phyloP scores from a whole-genome alignment of 179 eudicot species.

The Spinacia oleracea region DNA sequence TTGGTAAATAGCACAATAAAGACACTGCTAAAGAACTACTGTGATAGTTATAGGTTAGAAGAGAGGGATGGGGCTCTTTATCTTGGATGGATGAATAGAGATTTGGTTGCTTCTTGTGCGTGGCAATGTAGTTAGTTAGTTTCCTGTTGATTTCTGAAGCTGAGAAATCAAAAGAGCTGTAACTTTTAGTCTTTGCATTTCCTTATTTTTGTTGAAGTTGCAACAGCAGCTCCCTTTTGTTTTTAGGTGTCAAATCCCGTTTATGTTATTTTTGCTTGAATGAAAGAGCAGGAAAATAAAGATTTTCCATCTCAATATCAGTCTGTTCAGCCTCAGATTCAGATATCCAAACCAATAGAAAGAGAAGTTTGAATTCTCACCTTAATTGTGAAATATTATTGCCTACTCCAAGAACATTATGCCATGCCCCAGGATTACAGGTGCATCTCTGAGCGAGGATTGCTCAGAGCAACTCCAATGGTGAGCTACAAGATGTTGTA shows the following conservation, averaged over 20 bases:
- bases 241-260: neutral
- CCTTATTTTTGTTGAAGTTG: neutral
- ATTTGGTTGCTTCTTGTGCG: slow-evolving; percentile 81
- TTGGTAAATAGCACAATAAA: slow-evolving; percentile 75
- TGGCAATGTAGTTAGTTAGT: slow-evolving; percentile 57
- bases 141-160: neutral
- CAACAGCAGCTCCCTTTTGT: neutral
- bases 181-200: slow-evolving; percentile 16
- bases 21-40: slow-evolving; percentile 58
- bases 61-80: slow-evolving; percentile 82
- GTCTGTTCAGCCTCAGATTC: neutral
- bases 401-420: neutral
- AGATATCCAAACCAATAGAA: neutral
- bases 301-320: neutral
- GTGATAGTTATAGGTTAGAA: slow-evolving; percentile 59
- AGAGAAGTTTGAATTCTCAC: neutral
- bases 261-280: slow-evolving; percentile 10
- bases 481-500: no score
- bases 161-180: slow-evolving; percentile 12
- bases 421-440: no score
- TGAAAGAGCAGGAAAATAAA: slow-evolving; percentile 1
- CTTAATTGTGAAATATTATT: neutral
- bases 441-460: no score
- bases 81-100: slow-evolving; percentile 87
- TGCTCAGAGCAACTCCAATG: no score